A percentile compares a stretch with the other conserved stretches of the same genome.
Conservation (phyloP, 2,329 filamentous ascomycete species). For the Nigrospora sphaerica region DNA sequence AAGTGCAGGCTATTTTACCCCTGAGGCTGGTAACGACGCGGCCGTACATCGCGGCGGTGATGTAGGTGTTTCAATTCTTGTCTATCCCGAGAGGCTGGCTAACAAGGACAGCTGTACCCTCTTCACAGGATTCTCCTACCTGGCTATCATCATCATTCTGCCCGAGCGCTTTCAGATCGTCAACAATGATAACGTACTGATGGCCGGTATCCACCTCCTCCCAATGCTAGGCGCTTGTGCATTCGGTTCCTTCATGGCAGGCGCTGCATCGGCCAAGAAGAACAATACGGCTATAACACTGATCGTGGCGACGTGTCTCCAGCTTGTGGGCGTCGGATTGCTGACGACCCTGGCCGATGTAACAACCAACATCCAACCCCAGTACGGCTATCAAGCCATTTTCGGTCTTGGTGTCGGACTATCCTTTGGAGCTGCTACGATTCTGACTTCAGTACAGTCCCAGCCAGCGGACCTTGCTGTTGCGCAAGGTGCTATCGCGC, state of each 20-base stretch:
- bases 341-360: constrained; percentile 34
- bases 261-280: constrained; percentile 42
- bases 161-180: constrained; percentile 56
- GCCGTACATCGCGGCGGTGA: constrained; percentile 42
- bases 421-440: constrained; percentile 48
- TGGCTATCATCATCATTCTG: constrained; percentile 50
- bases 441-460: constrained; percentile 48
- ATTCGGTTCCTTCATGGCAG: constrained; percentile 47
- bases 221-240: constrained; percentile 52
- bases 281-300: constrained; percentile 49
- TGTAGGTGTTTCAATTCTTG: constrained; percentile 29
- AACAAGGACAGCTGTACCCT: constrained; percentile 39
- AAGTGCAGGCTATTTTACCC: constrained; percentile 49
- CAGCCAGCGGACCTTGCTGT: constrained; percentile 43
- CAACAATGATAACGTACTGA: constrained; percentile 42
- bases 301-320: constrained; percentile 39
- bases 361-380: constrained; percentile 26
- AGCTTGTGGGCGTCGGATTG: constrained; percentile 44
- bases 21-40: constrained; percentile 37
- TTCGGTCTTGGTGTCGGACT: constrained; percentile 54
- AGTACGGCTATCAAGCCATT: constrained; percentile 49
- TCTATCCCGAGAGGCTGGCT: not conserved
- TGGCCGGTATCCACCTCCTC: constrained; percentile 49
- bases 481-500: constrained; percentile 52
- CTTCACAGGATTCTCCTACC: constrained; percentile 50